phyloP scores from a whole-genome alignment of 2,329 filamentous ascomycete species.

The Teratosphaeriaceae sp. region DNA sequence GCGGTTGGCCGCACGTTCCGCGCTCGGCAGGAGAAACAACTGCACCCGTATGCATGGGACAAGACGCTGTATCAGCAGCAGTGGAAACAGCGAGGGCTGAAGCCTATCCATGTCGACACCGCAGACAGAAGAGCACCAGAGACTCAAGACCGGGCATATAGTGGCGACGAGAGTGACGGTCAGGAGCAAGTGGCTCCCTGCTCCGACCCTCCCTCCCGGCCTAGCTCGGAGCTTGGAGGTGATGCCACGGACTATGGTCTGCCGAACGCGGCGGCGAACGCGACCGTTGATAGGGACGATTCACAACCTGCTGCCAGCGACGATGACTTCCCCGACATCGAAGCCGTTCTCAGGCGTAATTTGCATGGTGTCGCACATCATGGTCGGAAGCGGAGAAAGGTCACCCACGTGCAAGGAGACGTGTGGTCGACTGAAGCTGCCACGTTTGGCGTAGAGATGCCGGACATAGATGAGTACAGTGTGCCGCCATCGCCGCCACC shows the following conservation, averaged over 20 bases:
- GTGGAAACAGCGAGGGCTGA: conserved; percentile 37
- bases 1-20: conserved; percentile 31
- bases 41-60: conserved; percentile 43
- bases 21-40: conserved; percentile 41
- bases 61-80: conserved; percentile 37
- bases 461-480: conserved; percentile 26
- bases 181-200: not conserved
- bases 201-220: not conserved
- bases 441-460: not conserved
- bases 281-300: not conserved
- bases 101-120: conserved; percentile 32
- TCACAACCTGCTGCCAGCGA: conserved; percentile 7
- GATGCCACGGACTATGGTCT: not conserved
- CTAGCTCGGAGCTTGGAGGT: conserved; percentile 3
- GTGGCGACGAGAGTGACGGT: conserved; percentile 7
- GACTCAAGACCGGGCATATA: conserved; percentile 11
- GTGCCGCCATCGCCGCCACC: conserved; percentile 38
- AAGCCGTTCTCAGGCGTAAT: conserved; percentile 12
- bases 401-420: conserved; percentile 1
- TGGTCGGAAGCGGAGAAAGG: conserved; percentile 11
- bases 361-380: not conserved
- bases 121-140: conserved; percentile 14
- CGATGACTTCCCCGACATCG: conserved; percentile 27
- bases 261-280: not conserved
- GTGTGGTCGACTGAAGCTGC: not conserved